A percentile compares a stretch with the other conserved stretches of the same genome.
phyloP scores from a whole-genome alignment of 2,329 filamentous ascomycete genomes.

The Leptographium galeiforme region DNA sequence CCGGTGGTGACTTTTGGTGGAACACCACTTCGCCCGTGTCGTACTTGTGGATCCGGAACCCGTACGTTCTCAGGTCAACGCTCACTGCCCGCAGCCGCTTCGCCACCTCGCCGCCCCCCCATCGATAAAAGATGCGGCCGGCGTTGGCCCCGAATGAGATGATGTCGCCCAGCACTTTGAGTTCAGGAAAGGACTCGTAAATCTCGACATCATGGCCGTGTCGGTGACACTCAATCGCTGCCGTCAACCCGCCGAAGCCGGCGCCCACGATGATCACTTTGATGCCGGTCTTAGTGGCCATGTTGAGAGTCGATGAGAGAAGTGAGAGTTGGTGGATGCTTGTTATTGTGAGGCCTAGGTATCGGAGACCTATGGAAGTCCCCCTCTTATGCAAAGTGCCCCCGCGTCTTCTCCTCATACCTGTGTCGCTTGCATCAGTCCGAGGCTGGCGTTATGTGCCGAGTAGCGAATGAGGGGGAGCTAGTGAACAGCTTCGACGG shows the following conservation, averaged over 20 bases:
- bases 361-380: no score
- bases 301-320: no score
- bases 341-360: no score
- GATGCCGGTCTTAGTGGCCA: slow-evolving; percentile 28
- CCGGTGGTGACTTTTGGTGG: slow-evolving; percentile 34
- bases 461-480: no score
- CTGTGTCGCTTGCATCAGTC: no score
- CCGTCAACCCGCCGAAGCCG: slow-evolving; percentile 48
- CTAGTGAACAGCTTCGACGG: no score
- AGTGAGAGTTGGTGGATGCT: no score
- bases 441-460: no score
- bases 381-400: no score
- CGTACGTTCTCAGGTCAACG: slow-evolving; percentile 37
- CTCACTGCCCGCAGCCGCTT: slow-evolving; percentile 33
- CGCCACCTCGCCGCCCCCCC: slow-evolving; percentile 35
- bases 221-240: slow-evolving; percentile 48
- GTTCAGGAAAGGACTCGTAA: slow-evolving; percentile 42
- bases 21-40: slow-evolving; percentile 46
- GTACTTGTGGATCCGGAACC: slow-evolving; percentile 49
- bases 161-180: slow-evolving; percentile 48
- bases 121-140: slow-evolving; percentile 46
- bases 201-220: slow-evolving; percentile 46
- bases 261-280: slow-evolving; percentile 37
- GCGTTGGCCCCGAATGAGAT: slow-evolving; percentile 49
- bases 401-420: no score